These are phyloP conservation scores for Sclerotinia glacialis DNA, from an alignment of 2,329 filamentous ascomycete genomes.

Conservation along the genomic window DNA sequence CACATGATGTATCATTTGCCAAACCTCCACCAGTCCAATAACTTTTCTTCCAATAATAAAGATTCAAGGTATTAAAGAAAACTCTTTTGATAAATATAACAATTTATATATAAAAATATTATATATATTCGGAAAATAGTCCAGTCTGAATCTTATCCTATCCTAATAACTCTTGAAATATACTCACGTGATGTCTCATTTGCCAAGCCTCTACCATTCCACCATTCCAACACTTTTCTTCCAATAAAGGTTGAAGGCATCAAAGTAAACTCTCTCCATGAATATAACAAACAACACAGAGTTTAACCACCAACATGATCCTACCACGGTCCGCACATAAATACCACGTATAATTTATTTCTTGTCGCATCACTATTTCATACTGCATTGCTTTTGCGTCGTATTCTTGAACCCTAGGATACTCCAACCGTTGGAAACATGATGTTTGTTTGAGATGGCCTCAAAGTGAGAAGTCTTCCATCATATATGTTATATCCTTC, in stretches of 20 bases:
- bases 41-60: no score
- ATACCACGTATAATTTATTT: neutral
- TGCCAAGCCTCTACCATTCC: no score
- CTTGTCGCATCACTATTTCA: neutral
- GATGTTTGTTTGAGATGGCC: neutral
- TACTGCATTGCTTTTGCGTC: neutral
- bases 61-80: no score
- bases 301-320: neutral
- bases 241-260: neutral
- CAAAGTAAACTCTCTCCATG: neutral
- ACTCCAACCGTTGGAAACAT: neutral
- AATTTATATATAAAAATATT: no score
- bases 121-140: neutral
- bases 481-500: neutral
- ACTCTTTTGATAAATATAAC: no score
- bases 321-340: neutral
- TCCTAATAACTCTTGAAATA: neutral
- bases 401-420: neutral
- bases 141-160: no score
- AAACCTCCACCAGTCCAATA: no score
- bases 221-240: neutral
- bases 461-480: neutral
- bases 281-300: constrained; percentile 1
- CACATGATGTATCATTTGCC: no score
- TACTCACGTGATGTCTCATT: neutral